Base-by-base conservation (phyloP, 2,329 filamentous ascomycete genomes). In the Diaporthe batatas region DNA sequence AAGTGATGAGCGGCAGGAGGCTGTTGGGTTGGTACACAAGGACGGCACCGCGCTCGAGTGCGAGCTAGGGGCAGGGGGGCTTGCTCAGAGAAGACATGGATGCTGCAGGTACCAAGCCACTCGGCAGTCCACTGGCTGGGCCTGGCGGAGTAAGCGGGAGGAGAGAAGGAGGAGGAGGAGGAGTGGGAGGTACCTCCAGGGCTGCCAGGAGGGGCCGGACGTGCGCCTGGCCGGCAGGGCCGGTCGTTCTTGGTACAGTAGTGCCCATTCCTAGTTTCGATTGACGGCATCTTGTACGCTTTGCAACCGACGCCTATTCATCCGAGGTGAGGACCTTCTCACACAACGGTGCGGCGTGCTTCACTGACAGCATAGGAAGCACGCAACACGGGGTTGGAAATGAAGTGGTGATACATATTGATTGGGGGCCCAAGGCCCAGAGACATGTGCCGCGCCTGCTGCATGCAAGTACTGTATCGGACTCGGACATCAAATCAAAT, bases 41-140 rank as follows among this genome's bases (percentile, higher is more conserved):
- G 36, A 29, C 57, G 29, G 57, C 18, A 21, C 53, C 7, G 25
- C 6, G 12, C 6, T 18, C 62, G 29, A 47, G 14, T 25, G 32
- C 6, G 7, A 47, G 44, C 44, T n/a, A 47, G 21, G 14, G 18
- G 47, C n/a, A 53, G 47, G 44, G 21, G 44, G 21, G 47, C 62
- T 47, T 51, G 62, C 47, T 39, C 47, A 25, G 21, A 36, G 21
- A 47, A 16, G 47, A 53, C 62, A 67, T 53, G 62, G 62, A 67
- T 67, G 62, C 62, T 67, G 62, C 62, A 67, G 62, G 62, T 67
- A 67, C 62, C 29, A 67, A 67, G 62, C 62, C 62, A 53, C 62
- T 21, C 44, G 47, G 62, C 32, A 67, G 44, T 53, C 44, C 18
- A 32, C 59, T 44, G 39, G 58, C 25, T 47, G 42, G 58, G n/a